These are phyloP conservation scores for Cornus kousa DNA, from an alignment of 148 eudicot species.

Conservation along the genomic window DNA sequence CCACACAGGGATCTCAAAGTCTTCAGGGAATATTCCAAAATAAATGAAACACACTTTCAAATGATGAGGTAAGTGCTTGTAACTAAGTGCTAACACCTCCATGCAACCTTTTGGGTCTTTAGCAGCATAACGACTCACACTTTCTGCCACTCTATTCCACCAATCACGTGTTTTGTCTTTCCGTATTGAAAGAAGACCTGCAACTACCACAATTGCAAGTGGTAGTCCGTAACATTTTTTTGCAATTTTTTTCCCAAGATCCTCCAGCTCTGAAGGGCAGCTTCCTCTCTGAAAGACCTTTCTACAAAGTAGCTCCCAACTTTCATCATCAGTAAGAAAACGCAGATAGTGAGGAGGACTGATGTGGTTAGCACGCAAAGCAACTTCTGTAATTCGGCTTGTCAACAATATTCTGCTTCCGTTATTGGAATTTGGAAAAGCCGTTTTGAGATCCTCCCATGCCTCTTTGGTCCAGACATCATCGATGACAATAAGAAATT, in stretches of 20 bases:
- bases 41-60: conserved; percentile 25
- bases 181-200: conserved; percentile 23
- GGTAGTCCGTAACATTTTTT: conserved; percentile 33
- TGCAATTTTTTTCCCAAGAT: conserved; percentile 19
- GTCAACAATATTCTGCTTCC: conserved; percentile 33
- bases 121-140: conserved; percentile 19
- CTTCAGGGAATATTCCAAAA: conserved; percentile 21
- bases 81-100: conserved; percentile 29
- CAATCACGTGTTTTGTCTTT: conserved; percentile 7
- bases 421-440: conserved; percentile 11
- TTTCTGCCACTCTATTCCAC: conserved; percentile 29
- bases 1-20: conserved; percentile 15
- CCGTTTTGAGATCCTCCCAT: conserved; percentile 31
- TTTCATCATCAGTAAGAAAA: conserved; percentile 19
- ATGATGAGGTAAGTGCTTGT: conserved; percentile 24
- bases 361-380: conserved; percentile 18
- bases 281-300: conserved; percentile 24
- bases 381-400: conserved; percentile 21
- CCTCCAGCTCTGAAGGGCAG: conserved; percentile 17
- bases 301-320: conserved; percentile 31
- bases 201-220: conserved; percentile 35
- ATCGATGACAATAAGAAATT: conserved; percentile 26
- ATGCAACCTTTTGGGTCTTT: conserved; percentile 12
- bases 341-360: conserved; percentile 24
- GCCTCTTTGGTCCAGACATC: conserved; percentile 25